A percentile compares a stretch with the other conserved stretches of the same genome.
These are phyloP conservation scores for Gigaspora rosea DNA, from an alignment of 192 early-diverging fungal species.

Conservation along the genomic window DNA sequence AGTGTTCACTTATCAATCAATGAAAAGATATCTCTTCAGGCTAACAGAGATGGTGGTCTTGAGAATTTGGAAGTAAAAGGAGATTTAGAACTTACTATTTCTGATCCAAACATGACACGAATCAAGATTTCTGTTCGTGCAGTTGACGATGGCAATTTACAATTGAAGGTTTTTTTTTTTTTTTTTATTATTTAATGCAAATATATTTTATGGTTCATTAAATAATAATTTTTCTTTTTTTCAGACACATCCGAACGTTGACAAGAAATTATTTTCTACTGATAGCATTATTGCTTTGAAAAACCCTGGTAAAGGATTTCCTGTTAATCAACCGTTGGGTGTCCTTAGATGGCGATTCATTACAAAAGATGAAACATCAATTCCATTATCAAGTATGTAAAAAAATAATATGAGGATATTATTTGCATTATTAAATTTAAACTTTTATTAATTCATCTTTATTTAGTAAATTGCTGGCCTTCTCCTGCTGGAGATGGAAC, in stretches of 20 bases:
- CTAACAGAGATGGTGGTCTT: constrained; percentile 89
- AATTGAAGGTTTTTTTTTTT: constrained; percentile 76
- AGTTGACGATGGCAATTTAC: constrained; percentile 65
- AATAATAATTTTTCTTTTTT: neutral
- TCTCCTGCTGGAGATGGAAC: constrained; percentile 84
- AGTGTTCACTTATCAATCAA: constrained; percentile 87
- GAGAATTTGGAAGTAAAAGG: constrained; percentile 95
- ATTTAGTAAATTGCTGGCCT: constrained; percentile 97
- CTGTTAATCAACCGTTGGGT: constrained; percentile 77
- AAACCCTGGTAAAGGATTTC: constrained; percentile 84
- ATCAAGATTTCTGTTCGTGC: constrained; percentile 66
- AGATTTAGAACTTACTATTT: constrained; percentile 78
- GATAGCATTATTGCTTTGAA: constrained; percentile 75
- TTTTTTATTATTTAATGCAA: neutral
- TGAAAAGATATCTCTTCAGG: constrained; percentile 82
- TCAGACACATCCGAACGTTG: constrained; percentile 96
- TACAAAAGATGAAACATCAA: constrained; percentile 76
- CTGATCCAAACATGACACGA: constrained; percentile 62
- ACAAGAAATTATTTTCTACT: constrained; percentile 82
- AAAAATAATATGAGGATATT: no score
- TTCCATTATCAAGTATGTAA: constrained; percentile 79
- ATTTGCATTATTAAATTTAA: neutral
- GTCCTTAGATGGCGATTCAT: constrained; percentile 89
- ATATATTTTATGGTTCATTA: neutral
- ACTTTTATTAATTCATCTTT: neutral